phyloP scores from a whole-genome alignment of 192 early-diverging fungal genomes.

The Coemansia sp. region DNA sequence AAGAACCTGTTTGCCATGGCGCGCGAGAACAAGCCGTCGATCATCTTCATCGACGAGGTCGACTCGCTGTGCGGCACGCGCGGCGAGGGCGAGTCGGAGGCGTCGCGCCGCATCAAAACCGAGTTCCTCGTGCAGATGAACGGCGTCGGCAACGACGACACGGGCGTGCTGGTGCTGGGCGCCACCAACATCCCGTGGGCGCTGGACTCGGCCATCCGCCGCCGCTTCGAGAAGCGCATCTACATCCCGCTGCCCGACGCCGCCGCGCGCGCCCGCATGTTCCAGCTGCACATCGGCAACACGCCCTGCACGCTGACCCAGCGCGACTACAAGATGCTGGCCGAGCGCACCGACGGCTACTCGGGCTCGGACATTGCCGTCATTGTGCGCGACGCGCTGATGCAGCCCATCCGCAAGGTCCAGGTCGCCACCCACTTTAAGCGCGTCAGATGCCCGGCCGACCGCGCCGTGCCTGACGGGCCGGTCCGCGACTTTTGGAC shows the following conservation, averaged over 20 bases:
- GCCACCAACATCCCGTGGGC: conserved; percentile 99
- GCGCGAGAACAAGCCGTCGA: conserved; percentile 89
- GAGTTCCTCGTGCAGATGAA: conserved; percentile 99
- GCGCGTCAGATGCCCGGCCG: conserved; percentile 47
- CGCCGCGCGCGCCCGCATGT: conserved; percentile 87
- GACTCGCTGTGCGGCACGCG: conserved; percentile 94
- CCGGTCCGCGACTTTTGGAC: conserved; percentile 65
- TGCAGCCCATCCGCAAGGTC: conserved; percentile 97
- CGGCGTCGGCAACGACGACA: conserved; percentile 95
- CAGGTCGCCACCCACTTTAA: conserved; percentile 94
- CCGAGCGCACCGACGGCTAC: conserved; percentile 86
- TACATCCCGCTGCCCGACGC: conserved; percentile 96
- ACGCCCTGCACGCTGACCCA: conserved; percentile 81
- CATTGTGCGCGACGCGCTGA: conserved; percentile 93
- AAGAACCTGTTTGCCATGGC: conserved; percentile 95
- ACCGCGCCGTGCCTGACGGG: conserved; percentile 17
- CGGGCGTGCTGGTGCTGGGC: conserved; percentile 92
- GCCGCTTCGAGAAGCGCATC: conserved; percentile 97
- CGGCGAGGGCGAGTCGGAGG: conserved; percentile 98
- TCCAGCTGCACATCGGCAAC: conserved; percentile 90
- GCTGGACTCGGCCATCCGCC: conserved; percentile 89
- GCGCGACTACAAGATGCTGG: conserved; percentile 77
- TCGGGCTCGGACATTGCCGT: conserved; percentile 97
- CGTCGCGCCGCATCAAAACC: conserved; percentile 94
- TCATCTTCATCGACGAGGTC: conserved; percentile 99